Evolutionary conservation across 768 basidiomycete genomes (phyloP).

Genomic region (Rhodotorula taiwanensis): DNA sequence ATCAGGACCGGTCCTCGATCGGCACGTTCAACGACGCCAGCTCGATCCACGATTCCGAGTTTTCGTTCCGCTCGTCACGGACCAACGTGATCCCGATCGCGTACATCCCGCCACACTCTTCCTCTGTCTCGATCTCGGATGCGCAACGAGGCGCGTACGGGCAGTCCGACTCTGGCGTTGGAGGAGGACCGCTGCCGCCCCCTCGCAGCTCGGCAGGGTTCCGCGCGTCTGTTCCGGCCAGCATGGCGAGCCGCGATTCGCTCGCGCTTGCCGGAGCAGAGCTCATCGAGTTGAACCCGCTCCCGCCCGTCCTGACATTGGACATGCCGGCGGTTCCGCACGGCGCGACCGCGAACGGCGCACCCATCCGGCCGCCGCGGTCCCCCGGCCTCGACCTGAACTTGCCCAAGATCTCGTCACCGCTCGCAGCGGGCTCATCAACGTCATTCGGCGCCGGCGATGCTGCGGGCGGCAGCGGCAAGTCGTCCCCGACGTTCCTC

Average conservation of each 20-base stretch:
- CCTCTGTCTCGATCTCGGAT: conserved; percentile 35
- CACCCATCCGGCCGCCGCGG: conserved; percentile 39
- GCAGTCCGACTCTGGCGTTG: not conserved
- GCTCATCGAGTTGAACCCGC: conserved; percentile 28
- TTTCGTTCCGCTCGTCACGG: conserved; percentile 41
- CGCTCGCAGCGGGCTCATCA: not conserved
- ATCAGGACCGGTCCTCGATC: conserved; percentile 36
- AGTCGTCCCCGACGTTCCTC: conserved; percentile 2
- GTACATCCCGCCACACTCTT: conserved; percentile 41
- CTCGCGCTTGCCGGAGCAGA: conserved; percentile 30
- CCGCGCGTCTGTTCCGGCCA: conserved; percentile 27
- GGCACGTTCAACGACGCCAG: conserved; percentile 25
- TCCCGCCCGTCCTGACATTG: conserved; percentile 28
- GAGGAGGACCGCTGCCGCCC: not conserved
- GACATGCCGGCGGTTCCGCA: conserved; percentile 23
- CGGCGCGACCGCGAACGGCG: conserved; percentile 25
- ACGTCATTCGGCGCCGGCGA: not conserved
- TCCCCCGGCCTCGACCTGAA: conserved; percentile 40
- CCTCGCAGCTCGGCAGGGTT: not conserved
- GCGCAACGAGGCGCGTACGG: conserved; percentile 21
- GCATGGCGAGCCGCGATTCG: conserved; percentile 32
- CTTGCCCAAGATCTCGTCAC: conserved; percentile 21
- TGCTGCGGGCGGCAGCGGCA: not conserved
- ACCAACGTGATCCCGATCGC: conserved; percentile 43
- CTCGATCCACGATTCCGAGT: conserved; percentile 35